These are phyloP conservation scores for Dendryphion nanum DNA, from an alignment of 2,329 filamentous ascomycete species.

Conservation along the genomic window DNA sequence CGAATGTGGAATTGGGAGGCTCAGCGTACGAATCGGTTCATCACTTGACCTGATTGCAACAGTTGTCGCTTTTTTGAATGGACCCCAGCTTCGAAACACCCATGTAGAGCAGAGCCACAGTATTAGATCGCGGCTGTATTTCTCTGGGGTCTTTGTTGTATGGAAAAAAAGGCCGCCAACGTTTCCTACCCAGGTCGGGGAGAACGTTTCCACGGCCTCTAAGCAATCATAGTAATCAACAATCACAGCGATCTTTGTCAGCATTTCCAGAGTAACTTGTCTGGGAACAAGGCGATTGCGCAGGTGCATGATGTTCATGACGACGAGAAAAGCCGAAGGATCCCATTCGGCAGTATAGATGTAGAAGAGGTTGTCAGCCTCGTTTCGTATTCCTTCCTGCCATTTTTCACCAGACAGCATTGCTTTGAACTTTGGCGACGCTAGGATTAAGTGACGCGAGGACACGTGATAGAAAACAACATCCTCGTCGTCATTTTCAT, in stretches of 20 bases:
- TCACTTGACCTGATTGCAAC: conserved; percentile 5
- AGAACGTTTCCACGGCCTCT: conserved; percentile 46
- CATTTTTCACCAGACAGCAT: conserved; percentile 3
- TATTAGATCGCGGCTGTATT: conserved; percentile 16
- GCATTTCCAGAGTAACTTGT: conserved; percentile 38
- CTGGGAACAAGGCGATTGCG: conserved; percentile 41
- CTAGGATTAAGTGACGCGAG: conserved; percentile 8
- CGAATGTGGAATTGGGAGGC: conserved; percentile 12
- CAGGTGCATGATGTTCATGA: conserved; percentile 49
- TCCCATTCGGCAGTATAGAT: conserved; percentile 22
- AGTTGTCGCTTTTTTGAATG: conserved; percentile 11
- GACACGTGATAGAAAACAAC: conserved; percentile 7
- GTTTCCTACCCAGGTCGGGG: conserved; percentile 43
- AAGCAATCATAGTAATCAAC: conserved; percentile 44
- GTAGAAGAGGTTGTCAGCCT: conserved; percentile 3
- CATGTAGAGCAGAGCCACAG: conserved; percentile 22
- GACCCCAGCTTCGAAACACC: conserved; percentile 12
- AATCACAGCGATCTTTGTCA: conserved; percentile 47
- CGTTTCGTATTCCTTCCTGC: background rate
- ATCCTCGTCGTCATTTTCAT: background rate
- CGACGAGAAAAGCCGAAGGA: conserved; percentile 39
- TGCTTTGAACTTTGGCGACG: conserved; percentile 5
- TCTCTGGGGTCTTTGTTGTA: conserved; percentile 3
- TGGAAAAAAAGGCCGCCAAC: too few relatives aligned
- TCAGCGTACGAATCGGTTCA: conserved; percentile 6